Percentiles rank a stretch among this genome's conserved stretches.
phyloP scores from a whole-genome alignment of 306 rosid genomes.

The Ormosia emarginata region DNA sequence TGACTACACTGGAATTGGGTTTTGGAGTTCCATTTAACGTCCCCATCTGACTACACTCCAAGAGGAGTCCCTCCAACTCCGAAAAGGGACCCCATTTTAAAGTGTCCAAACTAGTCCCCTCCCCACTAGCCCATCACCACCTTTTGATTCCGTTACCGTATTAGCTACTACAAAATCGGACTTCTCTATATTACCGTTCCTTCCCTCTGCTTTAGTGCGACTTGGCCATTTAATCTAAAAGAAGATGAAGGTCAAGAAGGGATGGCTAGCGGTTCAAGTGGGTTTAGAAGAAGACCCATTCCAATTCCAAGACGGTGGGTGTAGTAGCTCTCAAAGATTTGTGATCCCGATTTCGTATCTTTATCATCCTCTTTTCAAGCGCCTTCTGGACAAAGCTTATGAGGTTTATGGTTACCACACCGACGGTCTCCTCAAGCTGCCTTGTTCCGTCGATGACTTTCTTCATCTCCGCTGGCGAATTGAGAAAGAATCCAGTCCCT shows the following conservation, averaged over 20 bases:
- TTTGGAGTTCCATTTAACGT: background rate
- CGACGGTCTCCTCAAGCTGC: slow-evolving; percentile 58
- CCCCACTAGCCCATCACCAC: background rate
- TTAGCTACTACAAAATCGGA: background rate
- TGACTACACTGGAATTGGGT: background rate
- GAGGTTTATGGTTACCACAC: slow-evolving; percentile 65
- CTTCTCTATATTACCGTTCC: background rate
- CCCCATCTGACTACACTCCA: background rate
- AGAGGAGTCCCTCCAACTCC: background rate
- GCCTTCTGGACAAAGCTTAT: slow-evolving; percentile 52
- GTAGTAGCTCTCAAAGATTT: slow-evolving; percentile 33
- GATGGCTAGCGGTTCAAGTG: slow-evolving; percentile 58
- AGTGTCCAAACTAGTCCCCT: background rate
- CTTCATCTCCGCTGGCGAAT: slow-evolving; percentile 59
- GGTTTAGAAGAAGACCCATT: slow-evolving; percentile 36
- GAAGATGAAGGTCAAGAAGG: slow-evolving; percentile 74
- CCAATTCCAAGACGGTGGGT: slow-evolving; percentile 23
- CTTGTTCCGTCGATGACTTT: slow-evolving; percentile 64
- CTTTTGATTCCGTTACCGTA: slow-evolving; percentile 22
- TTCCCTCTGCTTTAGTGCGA: too few relatives aligned
- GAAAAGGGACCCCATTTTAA: background rate
- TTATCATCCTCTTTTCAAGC: slow-evolving; percentile 57
- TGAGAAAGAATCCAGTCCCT: slow-evolving; percentile 39
- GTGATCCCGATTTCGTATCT: slow-evolving; percentile 56
- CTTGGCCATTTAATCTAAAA: too few relatives aligned